These are phyloP conservation scores for Xylaria sp. DNA, from an alignment of 2,329 filamentous ascomycete species.

Conservation along the genomic window DNA sequence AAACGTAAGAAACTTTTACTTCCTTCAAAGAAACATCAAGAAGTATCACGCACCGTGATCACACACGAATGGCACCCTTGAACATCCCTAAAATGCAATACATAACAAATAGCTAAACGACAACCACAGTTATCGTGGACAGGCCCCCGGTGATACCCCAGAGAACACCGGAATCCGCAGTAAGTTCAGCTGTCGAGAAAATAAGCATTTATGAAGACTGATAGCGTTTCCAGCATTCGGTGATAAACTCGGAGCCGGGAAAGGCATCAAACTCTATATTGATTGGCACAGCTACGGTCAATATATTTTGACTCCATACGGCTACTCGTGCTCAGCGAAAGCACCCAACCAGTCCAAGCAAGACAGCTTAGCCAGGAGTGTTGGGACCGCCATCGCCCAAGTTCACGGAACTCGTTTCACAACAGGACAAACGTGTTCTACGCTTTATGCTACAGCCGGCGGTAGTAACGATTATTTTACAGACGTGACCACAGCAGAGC, in stretches of 20 bases:
- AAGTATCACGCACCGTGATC: neutral
- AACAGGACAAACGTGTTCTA: conserved; percentile 52
- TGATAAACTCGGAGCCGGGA: conserved; percentile 53
- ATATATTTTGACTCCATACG: conserved; percentile 46
- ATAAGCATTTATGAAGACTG: conserved; percentile 14
- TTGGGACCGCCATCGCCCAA: conserved; percentile 39
- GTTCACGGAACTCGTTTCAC: conserved; percentile 50
- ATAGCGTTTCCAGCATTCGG: conserved; percentile 55
- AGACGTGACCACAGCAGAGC: conserved; percentile 44
- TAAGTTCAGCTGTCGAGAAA: conserved; percentile 27
- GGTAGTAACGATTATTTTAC: conserved; percentile 49
- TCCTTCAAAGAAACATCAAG: too few species aligned
- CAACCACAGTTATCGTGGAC: conserved; percentile 55
- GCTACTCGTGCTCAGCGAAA: conserved; percentile 45
- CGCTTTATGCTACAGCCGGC: conserved; percentile 49
- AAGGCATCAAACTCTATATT: conserved; percentile 47
- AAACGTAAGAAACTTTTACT: conserved; percentile 41
- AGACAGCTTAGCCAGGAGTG: conserved; percentile 51
- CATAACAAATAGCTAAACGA: conserved; percentile 16
- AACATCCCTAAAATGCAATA: neutral
- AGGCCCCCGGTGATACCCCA: conserved; percentile 56
- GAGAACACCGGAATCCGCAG: conserved; percentile 57
- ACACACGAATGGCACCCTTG: neutral
- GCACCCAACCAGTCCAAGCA: conserved; percentile 43
- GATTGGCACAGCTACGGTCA: conserved; percentile 49